Percentiles rank a stretch among this genome's conserved stretches.
These are phyloP conservation scores for Leccinum variabile DNA, from an alignment of 1,284 basidiomycete genomes.

Conservation along the genomic window DNA sequence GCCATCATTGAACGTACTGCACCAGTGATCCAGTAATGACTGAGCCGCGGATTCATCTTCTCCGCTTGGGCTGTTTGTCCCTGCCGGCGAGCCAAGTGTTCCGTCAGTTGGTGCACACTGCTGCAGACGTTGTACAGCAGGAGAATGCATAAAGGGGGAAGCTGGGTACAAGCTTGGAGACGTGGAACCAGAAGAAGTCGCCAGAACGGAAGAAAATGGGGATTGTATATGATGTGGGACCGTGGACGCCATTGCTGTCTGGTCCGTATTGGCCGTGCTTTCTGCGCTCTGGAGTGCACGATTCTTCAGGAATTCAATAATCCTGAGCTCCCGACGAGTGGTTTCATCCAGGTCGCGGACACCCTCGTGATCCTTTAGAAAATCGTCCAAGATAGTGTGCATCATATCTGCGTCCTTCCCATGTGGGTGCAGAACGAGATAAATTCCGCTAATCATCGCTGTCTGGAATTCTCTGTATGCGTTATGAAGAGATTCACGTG, in stretches of 20 bases:
- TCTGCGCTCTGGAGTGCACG: conserved; percentile 60
- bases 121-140: conserved; percentile 63
- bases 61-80: conserved; percentile 62
- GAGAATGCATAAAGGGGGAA: conserved; percentile 46
- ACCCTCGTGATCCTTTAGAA: conserved; percentile 71
- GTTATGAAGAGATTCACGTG: conserved; percentile 68
- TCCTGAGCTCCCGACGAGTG: conserved; percentile 75
- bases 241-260: conserved; percentile 35
- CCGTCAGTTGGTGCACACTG: conserved; percentile 43
- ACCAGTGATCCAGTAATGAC: conserved; percentile 77
- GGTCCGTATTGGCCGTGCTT: conserved; percentile 21
- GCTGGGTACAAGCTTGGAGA: conserved; percentile 32
- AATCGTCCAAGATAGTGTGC: conserved; percentile 75
- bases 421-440: conserved; percentile 73
- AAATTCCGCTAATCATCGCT: conserved; percentile 84
- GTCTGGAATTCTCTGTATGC: conserved; percentile 84
- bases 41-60: conserved; percentile 78
- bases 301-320: conserved; percentile 73
- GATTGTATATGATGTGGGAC: conserved; percentile 31
- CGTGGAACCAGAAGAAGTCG: conserved; percentile 27
- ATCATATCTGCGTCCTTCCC: conserved; percentile 67
- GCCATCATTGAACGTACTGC: conserved; percentile 67
- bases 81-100: conserved; percentile 50
- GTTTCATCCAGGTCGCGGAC: conserved; percentile 75
- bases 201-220: conserved; percentile 40